Conservation (phyloP, 1,284 basidiomycete genomes). For the Sporisorium graminicola region DNA sequence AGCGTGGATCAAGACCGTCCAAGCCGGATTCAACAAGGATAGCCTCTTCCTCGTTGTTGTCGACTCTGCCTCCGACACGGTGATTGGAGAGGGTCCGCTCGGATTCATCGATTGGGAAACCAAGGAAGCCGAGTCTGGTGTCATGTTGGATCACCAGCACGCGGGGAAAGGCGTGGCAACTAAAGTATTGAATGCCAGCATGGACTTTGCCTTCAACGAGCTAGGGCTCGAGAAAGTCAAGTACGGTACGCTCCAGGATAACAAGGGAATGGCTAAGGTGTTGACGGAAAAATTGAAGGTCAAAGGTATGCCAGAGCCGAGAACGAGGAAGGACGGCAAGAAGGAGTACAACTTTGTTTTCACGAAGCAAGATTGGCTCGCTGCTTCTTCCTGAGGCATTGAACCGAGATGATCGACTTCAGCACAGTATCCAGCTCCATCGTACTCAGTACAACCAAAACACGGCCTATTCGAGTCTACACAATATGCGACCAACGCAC, state of each 20-base stretch:
- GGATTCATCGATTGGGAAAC: conserved; percentile 31
- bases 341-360: conserved; percentile 27
- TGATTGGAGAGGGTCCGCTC: conserved; percentile 36
- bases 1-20: conserved; percentile 26
- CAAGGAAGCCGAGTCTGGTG: conserved; percentile 20
- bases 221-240: conserved; percentile 20
- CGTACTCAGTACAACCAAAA: not conserved
- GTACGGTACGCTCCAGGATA: conserved; percentile 33
- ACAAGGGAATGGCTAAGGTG: conserved; percentile 29
- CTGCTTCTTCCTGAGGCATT: conserved; percentile 1
- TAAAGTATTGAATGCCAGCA: conserved; percentile 22
- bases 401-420: not conserved
- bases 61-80: not conserved
- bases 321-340: conserved; percentile 24
- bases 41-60: conserved; percentile 36
- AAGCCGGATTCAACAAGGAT: conserved; percentile 33
- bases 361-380: conserved; percentile 26
- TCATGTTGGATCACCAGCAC: conserved; percentile 33
- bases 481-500: not conserved
- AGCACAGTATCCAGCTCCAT: not conserved
- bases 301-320: conserved; percentile 6
- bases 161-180: conserved; percentile 20
- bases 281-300: conserved; percentile 30
- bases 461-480: not conserved
- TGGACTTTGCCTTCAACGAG: conserved; percentile 38